A percentile compares a stretch with the other conserved stretches of the same genome.
phyloP scores from a whole-genome alignment of 1,284 basidiomycete genomes.

The Ganoderma lingzhi region DNA sequence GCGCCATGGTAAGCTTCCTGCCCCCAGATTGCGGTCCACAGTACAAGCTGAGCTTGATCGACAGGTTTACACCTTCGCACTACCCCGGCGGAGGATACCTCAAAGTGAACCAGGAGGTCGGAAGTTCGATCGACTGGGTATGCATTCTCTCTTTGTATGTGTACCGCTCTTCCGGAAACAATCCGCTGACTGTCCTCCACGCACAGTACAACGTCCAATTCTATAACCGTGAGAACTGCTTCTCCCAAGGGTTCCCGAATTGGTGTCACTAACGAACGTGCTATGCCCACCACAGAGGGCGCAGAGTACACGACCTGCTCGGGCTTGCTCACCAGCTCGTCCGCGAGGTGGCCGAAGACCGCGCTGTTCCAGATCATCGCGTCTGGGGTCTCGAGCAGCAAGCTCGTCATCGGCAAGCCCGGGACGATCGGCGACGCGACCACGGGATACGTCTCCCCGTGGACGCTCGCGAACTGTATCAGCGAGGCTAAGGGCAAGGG shows the following conservation, averaged over 20 bases:
- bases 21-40: background rate
- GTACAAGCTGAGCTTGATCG: background rate
- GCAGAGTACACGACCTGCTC: slow-evolving; percentile 65
- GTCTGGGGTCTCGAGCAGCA: slow-evolving; percentile 58
- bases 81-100: slow-evolving; percentile 70
- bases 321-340: slow-evolving; percentile 60
- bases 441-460: slow-evolving; percentile 64
- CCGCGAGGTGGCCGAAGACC: slow-evolving; percentile 56
- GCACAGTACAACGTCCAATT: slow-evolving; percentile 57
- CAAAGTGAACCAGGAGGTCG: slow-evolving; percentile 61
- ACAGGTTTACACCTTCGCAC: slow-evolving; percentile 57
- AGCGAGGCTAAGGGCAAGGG: slow-evolving; percentile 59
- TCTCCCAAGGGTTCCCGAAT: too few species aligned
- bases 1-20: slow-evolving; percentile 55
- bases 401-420: slow-evolving; percentile 71
- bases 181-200: background rate
- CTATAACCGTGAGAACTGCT: slow-evolving; percentile 63
- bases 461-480: slow-evolving; percentile 62
- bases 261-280: background rate
- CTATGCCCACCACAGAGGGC: slow-evolving; percentile 52
- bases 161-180: background rate
- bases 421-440: slow-evolving; percentile 58
- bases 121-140: slow-evolving; percentile 52
- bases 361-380: slow-evolving; percentile 70
- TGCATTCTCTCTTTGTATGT: slow-evolving; percentile 13